Evolutionary conservation across 306 rosid species (phyloP), one percentile per base, ranked within the genome.

Genomic region (Benincasa hispida): DNA sequence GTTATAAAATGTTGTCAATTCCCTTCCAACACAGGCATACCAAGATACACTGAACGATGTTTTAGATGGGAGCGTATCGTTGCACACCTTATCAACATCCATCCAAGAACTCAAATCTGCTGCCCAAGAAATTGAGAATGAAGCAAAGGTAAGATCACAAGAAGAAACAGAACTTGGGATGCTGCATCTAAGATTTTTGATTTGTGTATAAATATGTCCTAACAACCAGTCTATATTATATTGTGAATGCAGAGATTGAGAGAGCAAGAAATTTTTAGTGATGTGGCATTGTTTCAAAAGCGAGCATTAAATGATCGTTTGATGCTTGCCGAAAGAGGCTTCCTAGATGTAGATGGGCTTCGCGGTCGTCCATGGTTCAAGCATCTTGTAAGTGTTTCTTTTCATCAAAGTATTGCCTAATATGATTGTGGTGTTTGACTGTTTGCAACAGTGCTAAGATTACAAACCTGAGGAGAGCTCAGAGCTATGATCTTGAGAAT

Each of bases 261-360:
- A 76, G 80, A 79, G 72, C 81, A 80, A 83, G 89, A 87, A 74
- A 72, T 77, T 47, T 35, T 81, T 19, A 84, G 81, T 41, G 80
- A 75, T 63, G 75, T 68, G 30, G 72, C 81, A 37, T 55, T 80
- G 9, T 61, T 89, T 84, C 87, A 87, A 85, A 93, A 47, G 57
- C 87, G 96, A 77, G 90, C 90, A 48, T 55, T 93, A 79, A 91
- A 91, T 66, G 97, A 91, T 69, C 91, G 90, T 77, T 81, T 89
- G 22, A 87, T 93, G 92, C 92, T 87, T 48, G 84, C 88, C 0
- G 96, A 91, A 82, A 87, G 85, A 82, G 95, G 89, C 85, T 93
- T 93, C 86, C 80, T 93, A 73, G 97, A 93, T 59, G 79, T 72
- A 17, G 92, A 87, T 17, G 95, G 97, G 61, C 90, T 89, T 72